These are phyloP conservation scores for Arthrobotrys sinensis DNA, from an alignment of 2,329 filamentous ascomycete genomes.

Conservation along the genomic window DNA sequence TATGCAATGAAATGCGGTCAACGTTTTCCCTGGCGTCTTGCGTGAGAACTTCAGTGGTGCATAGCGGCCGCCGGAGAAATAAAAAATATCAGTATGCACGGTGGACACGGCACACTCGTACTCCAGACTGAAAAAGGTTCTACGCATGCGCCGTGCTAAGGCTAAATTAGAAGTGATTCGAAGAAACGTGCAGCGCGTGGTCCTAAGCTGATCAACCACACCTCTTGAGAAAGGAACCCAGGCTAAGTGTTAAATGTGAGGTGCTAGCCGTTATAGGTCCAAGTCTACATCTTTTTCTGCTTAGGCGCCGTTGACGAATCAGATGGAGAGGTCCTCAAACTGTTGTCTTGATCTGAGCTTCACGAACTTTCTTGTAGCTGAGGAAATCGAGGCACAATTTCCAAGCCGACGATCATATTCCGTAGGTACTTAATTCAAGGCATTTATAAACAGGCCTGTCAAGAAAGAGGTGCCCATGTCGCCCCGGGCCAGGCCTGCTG, in stretches of 20 bases:
- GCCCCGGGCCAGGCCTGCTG: constrained; percentile 34
- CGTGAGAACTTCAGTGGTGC: constrained; percentile 29
- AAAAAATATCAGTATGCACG: constrained; percentile 36
- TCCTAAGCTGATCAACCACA: constrained; percentile 56
- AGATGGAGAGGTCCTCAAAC: neutral
- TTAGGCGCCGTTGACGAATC: constrained; percentile 43
- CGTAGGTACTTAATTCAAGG: neutral
- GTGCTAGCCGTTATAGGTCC: constrained; percentile 5
- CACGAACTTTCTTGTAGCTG: neutral
- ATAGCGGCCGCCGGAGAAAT: constrained; percentile 59
- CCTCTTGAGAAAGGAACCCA: constrained; percentile 41
- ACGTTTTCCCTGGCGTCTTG: constrained; percentile 26
- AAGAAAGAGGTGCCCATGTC: constrained; percentile 1
- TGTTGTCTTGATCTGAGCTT: neutral
- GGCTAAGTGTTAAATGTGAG: constrained; percentile 33
- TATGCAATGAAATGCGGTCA: constrained; percentile 30
- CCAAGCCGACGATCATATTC: neutral
- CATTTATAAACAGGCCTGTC: constrained; percentile 33
- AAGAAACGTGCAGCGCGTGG: constrained; percentile 56
- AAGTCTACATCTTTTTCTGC: constrained; percentile 11
- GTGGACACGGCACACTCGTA: constrained; percentile 57
- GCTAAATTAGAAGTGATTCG: constrained; percentile 52
- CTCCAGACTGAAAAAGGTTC: constrained; percentile 28
- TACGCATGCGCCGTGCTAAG: constrained; percentile 49
- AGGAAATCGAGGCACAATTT: neutral